Conservation (phyloP, 2,329 filamentous ascomycete species). For the Trichoderma aggressivum region DNA sequence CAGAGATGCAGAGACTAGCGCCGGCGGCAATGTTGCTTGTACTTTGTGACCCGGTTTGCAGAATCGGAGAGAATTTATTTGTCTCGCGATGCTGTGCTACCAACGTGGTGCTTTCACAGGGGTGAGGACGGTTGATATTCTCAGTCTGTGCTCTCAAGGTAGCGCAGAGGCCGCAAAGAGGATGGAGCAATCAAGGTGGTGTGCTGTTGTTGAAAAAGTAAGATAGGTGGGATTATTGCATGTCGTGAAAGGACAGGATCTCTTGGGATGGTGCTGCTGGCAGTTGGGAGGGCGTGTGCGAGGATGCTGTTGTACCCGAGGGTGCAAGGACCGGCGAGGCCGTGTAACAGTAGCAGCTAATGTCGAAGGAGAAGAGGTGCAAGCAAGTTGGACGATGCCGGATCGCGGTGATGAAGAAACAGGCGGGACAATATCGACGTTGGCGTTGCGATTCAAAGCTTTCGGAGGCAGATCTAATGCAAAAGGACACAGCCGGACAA, state of each 20-base stretch:
- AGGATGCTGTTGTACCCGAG: constrained; percentile 16
- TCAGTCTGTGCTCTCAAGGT: not conserved
- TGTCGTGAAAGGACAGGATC: constrained; percentile 22
- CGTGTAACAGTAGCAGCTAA: constrained; percentile 8
- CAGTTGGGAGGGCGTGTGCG: constrained; percentile 11
- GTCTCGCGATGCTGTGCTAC: not conserved
- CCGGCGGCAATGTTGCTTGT: not conserved
- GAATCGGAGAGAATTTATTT: constrained; percentile 5
- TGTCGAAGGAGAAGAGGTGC: not conserved
- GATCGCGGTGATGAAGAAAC: not conserved
- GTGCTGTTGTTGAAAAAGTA: not conserved
- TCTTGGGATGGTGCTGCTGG: constrained; percentile 15
- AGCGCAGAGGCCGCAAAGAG: not conserved
- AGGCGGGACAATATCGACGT: not conserved
- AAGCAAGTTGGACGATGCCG: not conserved
- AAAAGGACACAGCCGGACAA: not conserved
- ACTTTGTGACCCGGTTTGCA: not conserved
- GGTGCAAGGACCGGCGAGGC: constrained; percentile 8
- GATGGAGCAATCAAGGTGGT: constrained; percentile 1
- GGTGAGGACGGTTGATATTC: constrained; percentile 2
- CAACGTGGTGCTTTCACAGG: not conserved
- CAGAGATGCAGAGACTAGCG: not conserved
- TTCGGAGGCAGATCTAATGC: not conserved
- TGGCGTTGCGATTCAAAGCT: not conserved
- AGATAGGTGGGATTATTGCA: constrained; percentile 23